Evolutionary conservation across 225 moss, liverwort and hornwort genomes (phyloP), one percentile per base, ranked within the genome.

Genomic region (Asterella californica): DNA sequence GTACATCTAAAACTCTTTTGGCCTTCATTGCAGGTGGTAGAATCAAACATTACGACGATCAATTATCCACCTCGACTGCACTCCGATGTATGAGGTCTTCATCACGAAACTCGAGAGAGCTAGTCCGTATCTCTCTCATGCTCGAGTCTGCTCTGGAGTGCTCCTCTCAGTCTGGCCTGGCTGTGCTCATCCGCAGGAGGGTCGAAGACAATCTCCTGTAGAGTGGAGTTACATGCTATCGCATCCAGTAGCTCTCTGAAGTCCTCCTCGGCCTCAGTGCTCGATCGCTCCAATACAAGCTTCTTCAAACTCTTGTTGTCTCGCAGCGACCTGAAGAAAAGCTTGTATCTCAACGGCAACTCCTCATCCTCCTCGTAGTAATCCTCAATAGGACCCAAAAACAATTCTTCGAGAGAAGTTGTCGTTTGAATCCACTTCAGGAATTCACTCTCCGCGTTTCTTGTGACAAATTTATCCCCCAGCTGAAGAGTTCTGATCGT

Each of bases 171-270:
- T n/a, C n/a, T 54, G 14, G 53, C 75, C 22, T 55, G 32, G 37
- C 10, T 30, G 6, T 15, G 19, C 22, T 36, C 27, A 0, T 32
- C 30, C n/a, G n/a, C 57, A 7, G 48, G 5, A n/a, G 61, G 76
- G 9, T 76, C 76, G 46, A 76, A 76, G 60, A 62, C 61, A 11
- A 76, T 37, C n/a, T 76, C 76, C 17, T 61, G 60, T 61, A 76
- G 6, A 11, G 25, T 37, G 6, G 48, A 59, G 61, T 76, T 76
- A 14, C 38, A 10, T n/a, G 22, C 38, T 11, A 76, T 38, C 2
- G 76, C 76, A 9, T 76, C 42, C 61, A 76, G 11, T 21, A 76
- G 27, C 37, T 60, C 76, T 46, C 25, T 19, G 27, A 76, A 76
- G 24, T n/a, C 55, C 38, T 61, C 60, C 11, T 76, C 76, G 6